phyloP scores from a whole-genome alignment of 495 filamentous ascomycete species.

The Penicillium egyptiacum region DNA sequence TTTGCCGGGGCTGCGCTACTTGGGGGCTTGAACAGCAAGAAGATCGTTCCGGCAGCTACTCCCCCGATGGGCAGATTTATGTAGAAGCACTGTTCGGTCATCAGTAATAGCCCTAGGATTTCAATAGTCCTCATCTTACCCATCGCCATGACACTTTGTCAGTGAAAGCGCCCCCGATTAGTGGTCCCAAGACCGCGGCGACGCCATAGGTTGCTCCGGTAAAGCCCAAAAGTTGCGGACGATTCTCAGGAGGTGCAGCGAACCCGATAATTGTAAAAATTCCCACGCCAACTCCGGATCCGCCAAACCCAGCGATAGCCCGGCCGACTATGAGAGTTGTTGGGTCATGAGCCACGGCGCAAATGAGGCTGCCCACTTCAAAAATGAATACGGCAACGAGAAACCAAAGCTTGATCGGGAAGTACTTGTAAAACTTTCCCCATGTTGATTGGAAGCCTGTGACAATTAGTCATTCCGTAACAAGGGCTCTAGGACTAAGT shows the following conservation, averaged over 20 bases:
- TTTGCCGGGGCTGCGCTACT: conserved; percentile 11
- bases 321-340: conserved; percentile 65
- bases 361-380: conserved; percentile 23
- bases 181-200: conserved; percentile 42
- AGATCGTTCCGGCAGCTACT: conserved; percentile 17
- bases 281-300: conserved; percentile 23
- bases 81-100: conserved; percentile 60
- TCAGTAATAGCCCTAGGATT: not conserved
- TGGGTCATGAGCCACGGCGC: conserved; percentile 23
- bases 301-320: conserved; percentile 67
- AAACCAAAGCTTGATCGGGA: conserved; percentile 52
- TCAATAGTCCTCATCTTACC: conserved; percentile 7
- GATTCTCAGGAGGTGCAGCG: conserved; percentile 41
- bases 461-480: not conserved
- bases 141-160: conserved; percentile 64
- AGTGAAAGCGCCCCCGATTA: conserved; percentile 54
- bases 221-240: conserved; percentile 50
- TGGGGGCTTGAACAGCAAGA: conserved; percentile 25
- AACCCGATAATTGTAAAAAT: conserved; percentile 40
- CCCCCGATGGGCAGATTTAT: conserved; percentile 53
- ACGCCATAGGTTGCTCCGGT: conserved; percentile 48
- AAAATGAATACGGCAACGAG: conserved; percentile 62
- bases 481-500: too few species aligned
- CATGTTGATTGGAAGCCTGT: conserved; percentile 50
- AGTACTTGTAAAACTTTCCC: conserved; percentile 33